phyloP scores from a whole-genome alignment of 1,284 basidiomycete species.

The Pisolithus thermaeus region DNA sequence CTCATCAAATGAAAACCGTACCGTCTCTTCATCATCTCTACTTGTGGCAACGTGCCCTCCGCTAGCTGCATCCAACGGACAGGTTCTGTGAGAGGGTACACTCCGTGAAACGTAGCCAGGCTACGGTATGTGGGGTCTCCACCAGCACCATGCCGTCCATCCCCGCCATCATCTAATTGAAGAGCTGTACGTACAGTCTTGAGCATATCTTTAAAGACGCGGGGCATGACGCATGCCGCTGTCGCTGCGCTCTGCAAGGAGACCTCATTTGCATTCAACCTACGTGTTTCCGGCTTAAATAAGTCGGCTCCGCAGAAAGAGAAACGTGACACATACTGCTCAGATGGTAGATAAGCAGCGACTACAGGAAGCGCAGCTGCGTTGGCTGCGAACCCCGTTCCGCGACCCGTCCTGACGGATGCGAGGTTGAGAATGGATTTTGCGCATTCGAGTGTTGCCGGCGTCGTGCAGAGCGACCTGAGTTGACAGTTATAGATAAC shows the following conservation, averaged over 20 bases:
- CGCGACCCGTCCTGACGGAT: constrained; percentile 19
- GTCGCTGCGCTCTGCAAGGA: constrained; percentile 20
- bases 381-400: constrained; percentile 23
- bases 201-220: constrained; percentile 19
- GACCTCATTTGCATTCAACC: constrained; percentile 24
- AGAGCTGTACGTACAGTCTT: constrained; percentile 20
- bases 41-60: constrained; percentile 15
- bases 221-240: constrained; percentile 18
- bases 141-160: background rate
- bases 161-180: background rate
- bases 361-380: constrained; percentile 19
- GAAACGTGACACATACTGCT: constrained; percentile 17
- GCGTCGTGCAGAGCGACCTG: constrained; percentile 14
- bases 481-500: constrained; percentile 14
- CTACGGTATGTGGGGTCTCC: constrained; percentile 16
- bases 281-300: background rate
- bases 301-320: background rate
- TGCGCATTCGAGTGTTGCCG: constrained; percentile 19
- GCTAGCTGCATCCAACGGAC: constrained; percentile 25
- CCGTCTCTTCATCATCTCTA: constrained; percentile 13
- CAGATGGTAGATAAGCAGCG: constrained; percentile 28
- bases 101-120: constrained; percentile 17
- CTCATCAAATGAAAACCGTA: constrained; percentile 14
- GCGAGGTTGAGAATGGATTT: constrained; percentile 20
- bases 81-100: constrained; percentile 9